Base-by-base conservation (phyloP, 495 filamentous ascomycete genomes). In the Aspergillus diversus region DNA sequence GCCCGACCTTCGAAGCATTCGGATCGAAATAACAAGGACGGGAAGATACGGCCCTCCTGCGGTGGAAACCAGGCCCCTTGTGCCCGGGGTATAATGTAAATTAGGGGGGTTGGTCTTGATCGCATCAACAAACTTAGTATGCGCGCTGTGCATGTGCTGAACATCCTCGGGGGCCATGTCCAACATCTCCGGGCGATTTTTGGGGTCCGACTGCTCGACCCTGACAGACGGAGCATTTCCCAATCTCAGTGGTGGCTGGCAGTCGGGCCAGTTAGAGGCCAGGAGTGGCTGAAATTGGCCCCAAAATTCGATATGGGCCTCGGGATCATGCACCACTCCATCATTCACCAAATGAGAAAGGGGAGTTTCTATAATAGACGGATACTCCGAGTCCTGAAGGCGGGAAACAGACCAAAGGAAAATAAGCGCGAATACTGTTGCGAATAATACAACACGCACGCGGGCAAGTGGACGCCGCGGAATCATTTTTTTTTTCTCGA, bases 1-100 rank as follows among this genome's bases (percentile, higher is more conserved):
- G 54, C 84, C 84, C 5, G 77, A 78, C 27, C 77, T 75, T 12
- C 85, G 77, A 12, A 86, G 67, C 79, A 86, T 83, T 4, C 80
- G 74, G 3, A 87, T 59, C 4, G 81, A 79, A 6, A 83, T 76
- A 12, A 86, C 68, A 32, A 80, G 63, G 0, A 77, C 72, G 2
- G 79, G 77, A n/a, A 81, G 61, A 51, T 78, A 77, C 39, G 71
- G 42, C 0, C 75, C 75, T 35, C 73, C 73, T 2, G 74, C 72
- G 12, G 75, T 75, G 0, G 71, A 73, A 4, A 85, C 81, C 46
- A 85, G 66, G 4, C 83, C 83, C 31, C 69, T 70, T 0, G 81
- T 80, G 9, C 66, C 60, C 13, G 63, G 66, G 7, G 60, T 59
- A 62, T 77, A 83, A 13, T 77, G 70, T 4, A 84, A 63, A 39